Evolutionary conservation across 169 alveolate species (phyloP), one percentile per base, ranked within the genome.

Genomic region (Plasmodium reichenowi): DNA sequence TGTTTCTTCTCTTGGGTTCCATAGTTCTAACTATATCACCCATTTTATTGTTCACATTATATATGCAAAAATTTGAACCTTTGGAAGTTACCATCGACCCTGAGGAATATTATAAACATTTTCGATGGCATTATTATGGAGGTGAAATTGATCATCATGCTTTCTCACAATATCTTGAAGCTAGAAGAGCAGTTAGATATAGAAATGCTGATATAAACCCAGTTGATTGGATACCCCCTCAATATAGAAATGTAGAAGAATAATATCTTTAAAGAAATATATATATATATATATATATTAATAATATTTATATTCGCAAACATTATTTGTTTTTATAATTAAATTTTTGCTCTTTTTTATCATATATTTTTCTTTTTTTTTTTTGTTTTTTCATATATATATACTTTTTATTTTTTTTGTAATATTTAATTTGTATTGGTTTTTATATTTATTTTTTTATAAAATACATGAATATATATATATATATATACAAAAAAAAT

Each of bases 61-160:
- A 93, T 94, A 32, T 88, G 58, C 89, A 92, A 64, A 89, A 93
- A 47, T 88, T 74, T 62, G 96, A 94, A 88, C 96, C 96, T 20
- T 38, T 91, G 54, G 96, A 94, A 90, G 88, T 93, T 58, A 74
- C 91, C 13, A 94, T 94, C 48, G 95, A 93, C 22, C 87, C 80
- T 22, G 96, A 94, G 10, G 96, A 92, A 26, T 94, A 92, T 94
- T 86, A 87, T 72, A 94, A 94, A 54, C 95, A 94, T 91, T 87
- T 74, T 74, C 88, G 74, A 5, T 95, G 97, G 97, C 97, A 95
- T 74, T 91, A 93, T 66, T 93, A 89, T 62, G 97, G 97, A 43
- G 96, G 91, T 60, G 92, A 93, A 62, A 74, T 95, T 26, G 97
- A 95, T 68, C 97, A 95, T 93, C 97, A 95, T 67, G 97, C 97